Evolutionary conservation across 2,329 filamentous ascomycete species (phyloP), one percentile per base, ranked within the genome.

Genomic region (Colletotrichum gigasporum): DNA sequence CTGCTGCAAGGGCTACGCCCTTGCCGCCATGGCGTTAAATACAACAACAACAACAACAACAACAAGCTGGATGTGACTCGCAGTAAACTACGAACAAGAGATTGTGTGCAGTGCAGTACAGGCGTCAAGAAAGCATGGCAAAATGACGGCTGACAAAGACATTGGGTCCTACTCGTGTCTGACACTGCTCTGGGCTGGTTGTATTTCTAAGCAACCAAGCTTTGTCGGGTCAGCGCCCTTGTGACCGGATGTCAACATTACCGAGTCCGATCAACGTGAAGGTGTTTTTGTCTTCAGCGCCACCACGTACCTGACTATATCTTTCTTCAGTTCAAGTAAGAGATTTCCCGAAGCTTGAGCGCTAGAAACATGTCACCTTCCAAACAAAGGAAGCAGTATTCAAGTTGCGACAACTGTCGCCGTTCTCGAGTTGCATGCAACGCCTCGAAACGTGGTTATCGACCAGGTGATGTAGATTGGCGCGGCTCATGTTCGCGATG

Each of bases 381-480:
- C 35, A 39, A n/a, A 39, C 11, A 16, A 39, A 58, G 73, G 26
- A 72, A 66, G 24, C 74, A 76, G 44, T 76, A 74, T 53, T 76
- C 74, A 10, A 75, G 73, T 54, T 76, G 74, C 51, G 74, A 76
- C 66, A 68, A 69, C 16, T 75, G 73, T 48, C 73, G 74, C 26
- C 69, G 68, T 22, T 71, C 73, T 22, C 69, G 73, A 3, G 73
- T 75, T 41, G 69, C 69, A 12, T 76, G 74, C 55, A 73, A 76
- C 56, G 73, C 74, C 28, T 60, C 69, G 50, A 66, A 68, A 67
- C 57, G 14, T 30, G 67, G 61, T 26, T 32, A 66, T 58, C 57
- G 47, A 24, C 45, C 59, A 14, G 66, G 59, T 4, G 35, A 67
- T 35, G n/a, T 12, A 30, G 28, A 12, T 1, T 50, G 45, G 28